Evolutionary conservation across 1,284 basidiomycete genomes (phyloP), one percentile per base, ranked within the genome.

Genomic region (Cerioporus squamosus): DNA sequence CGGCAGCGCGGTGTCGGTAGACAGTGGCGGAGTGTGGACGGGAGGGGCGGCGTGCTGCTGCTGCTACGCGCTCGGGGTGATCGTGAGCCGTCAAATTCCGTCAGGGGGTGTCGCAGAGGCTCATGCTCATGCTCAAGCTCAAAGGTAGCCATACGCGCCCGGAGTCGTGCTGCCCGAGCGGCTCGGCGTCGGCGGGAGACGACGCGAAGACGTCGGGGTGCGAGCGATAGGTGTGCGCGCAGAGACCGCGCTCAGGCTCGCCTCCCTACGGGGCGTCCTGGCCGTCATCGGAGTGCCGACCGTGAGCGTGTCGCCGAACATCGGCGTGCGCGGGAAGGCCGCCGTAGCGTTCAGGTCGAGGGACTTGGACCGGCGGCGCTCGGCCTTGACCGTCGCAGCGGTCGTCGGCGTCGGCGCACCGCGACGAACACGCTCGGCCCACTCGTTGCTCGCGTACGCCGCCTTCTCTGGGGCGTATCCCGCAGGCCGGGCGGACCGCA

Each of bases 351-450:
- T 46, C 50, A 64, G 58, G 58, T 68, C 68, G 48, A 69, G 60
- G 12, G 66, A 68, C 44, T 58, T 59, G 38, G 68, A 68, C 38
- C 61, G 65, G 46, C 66, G 61, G 20, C 64, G 61, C 51, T 61
- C 61, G n/a, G 59, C 52, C 58, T 64, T 64, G 49, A 53, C 44
- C 44, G 60, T 57, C n/a, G n/a, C n/a, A 20, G 33, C 33, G 33
- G 53, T 53, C 36, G 40, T 46, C 1, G 65, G 56, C 7, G 55
- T 59, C n/a, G 60, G 53, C 7, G 63, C 62, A 9, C 61, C 63
- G 10, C 65, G 59, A 59, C 63, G 57, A 9, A 59, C 61, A n/a
- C 63, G 63, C 42, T 65, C 63, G 5, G 62, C 66, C 68, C 65
- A 68, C 38, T 66, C 65, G 52, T 63, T 50, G 36, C 57, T 65